Evolutionary conservation across 129 eudicot species (phyloP).

Genomic region (Oenanthe sinensis): DNA sequence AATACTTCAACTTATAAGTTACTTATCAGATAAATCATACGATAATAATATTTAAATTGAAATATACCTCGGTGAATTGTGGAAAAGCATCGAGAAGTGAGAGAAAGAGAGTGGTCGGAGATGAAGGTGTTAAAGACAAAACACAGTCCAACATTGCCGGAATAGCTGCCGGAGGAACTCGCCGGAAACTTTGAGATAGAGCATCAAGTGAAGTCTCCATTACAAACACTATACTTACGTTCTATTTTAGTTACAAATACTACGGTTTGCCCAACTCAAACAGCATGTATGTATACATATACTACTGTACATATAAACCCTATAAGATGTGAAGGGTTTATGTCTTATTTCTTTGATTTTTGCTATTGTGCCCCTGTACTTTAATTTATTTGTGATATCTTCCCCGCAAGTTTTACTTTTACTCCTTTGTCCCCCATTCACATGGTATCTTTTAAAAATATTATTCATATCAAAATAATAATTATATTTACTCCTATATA

Average conservation of each 20-base stretch:
- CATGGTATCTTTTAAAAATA: too few species aligned
- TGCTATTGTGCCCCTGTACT: too few species aligned
- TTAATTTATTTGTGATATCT: too few species aligned
- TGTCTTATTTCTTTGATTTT: too few species aligned
- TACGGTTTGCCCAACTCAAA: neutral
- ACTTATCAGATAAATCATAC: too few species aligned
- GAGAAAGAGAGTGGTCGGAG: constrained; percentile 55
- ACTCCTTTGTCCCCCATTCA: too few species aligned
- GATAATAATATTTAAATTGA: neutral
- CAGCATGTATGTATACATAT: neutral
- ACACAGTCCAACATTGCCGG: constrained; percentile 85
- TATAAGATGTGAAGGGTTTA: neutral
- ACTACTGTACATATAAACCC: too few species aligned
- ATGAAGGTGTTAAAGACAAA: constrained; percentile 38
- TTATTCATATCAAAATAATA: too few species aligned
- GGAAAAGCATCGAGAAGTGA: constrained; percentile 50
- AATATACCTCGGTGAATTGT: constrained; percentile 34
- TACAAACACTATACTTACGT: neutral
- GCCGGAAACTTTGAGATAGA: constrained; percentile 59
- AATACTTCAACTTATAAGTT: too few species aligned
- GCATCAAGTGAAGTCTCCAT: constrained; percentile 37
- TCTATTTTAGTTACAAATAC: neutral
- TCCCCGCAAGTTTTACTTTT: too few species aligned
- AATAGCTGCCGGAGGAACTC: constrained; percentile 66
- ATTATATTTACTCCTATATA: too few species aligned